Evolutionary conservation across 371 early-diverging fungal genomes (phyloP).

Genomic region (Capillidium heterosporum): DNA sequence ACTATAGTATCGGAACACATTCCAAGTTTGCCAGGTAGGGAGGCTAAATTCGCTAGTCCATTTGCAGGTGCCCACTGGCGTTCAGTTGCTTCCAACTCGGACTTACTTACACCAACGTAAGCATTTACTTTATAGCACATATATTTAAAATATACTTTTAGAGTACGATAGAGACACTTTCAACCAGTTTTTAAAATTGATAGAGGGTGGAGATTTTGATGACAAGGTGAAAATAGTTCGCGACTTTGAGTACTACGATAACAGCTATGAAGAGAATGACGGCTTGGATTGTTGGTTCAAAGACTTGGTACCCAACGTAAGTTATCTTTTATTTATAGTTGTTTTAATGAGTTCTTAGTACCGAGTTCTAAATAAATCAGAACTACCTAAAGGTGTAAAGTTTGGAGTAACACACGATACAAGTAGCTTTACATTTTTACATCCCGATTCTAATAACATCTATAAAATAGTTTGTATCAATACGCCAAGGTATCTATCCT

Average conservation of each 20-base stretch:
- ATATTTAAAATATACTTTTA: conserved; percentile 6
- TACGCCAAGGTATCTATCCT: conserved; percentile 33
- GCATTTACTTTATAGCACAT: neutral
- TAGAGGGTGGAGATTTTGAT: conserved; percentile 13
- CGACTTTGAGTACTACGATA: conserved; percentile 24
- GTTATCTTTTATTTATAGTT: conserved; percentile 1
- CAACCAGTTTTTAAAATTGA: conserved; percentile 18
- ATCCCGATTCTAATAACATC: too few species aligned
- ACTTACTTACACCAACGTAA: conserved; percentile 13
- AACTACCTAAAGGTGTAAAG: conserved; percentile 22
- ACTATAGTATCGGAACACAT: conserved; percentile 32
- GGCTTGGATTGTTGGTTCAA: conserved; percentile 38
- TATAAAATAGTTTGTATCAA: neutral
- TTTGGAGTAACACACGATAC: conserved; percentile 31
- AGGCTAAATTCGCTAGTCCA: conserved; percentile 45
- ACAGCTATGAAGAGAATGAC: conserved; percentile 15
- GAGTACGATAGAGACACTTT: conserved; percentile 25
- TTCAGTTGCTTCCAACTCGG: conserved; percentile 27
- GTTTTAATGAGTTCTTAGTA: conserved; percentile 14
- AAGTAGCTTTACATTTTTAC: too few species aligned
- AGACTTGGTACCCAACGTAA: conserved; percentile 25
- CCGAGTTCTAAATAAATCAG: conserved; percentile 13
- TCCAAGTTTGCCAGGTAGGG: conserved; percentile 27
- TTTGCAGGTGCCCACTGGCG: conserved; percentile 64
- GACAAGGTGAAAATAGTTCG: conserved; percentile 24